phyloP scores from a whole-genome alignment of 2,329 filamentous ascomycete species.

The Cephalotrichum gorgonifer region DNA sequence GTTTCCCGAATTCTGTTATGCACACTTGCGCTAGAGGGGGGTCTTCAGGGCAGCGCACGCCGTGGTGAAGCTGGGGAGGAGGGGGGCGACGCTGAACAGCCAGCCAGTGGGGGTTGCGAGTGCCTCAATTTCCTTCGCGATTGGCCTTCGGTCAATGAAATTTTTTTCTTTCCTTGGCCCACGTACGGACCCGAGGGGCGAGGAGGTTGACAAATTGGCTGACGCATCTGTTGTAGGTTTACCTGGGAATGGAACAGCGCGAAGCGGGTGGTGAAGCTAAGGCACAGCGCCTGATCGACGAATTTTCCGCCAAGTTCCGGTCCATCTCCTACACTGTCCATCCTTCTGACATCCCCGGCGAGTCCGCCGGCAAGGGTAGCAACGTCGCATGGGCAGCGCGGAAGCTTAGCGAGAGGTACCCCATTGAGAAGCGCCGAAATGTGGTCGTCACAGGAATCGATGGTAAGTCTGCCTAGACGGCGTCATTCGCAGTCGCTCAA shows the following conservation, averaged over 20 bases:
- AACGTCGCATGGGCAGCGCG: slow-evolving; percentile 63
- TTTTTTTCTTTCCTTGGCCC: not conserved
- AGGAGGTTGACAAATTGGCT: not conserved
- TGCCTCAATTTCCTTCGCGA: too few relatives aligned
- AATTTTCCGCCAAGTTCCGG: slow-evolving; percentile 55
- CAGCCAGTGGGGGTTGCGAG: too few relatives aligned
- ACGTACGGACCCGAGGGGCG: not conserved
- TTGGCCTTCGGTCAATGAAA: too few relatives aligned
- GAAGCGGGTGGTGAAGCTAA: slow-evolving; percentile 52
- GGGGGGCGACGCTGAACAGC: too few relatives aligned
- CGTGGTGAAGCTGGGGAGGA: not conserved
- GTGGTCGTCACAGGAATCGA: slow-evolving; percentile 64
- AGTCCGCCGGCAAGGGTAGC: slow-evolving; percentile 65
- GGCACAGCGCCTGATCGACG: slow-evolving; percentile 49
- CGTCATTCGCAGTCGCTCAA: too few relatives aligned
- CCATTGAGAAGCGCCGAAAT: slow-evolving; percentile 40
- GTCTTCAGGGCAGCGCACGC: too few relatives aligned
- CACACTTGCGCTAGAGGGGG: too few relatives aligned
- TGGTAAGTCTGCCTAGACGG: slow-evolving; percentile 38
- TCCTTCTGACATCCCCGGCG: slow-evolving; percentile 53
- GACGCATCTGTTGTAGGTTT: slow-evolving; percentile 37
- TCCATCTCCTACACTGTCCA: slow-evolving; percentile 59
- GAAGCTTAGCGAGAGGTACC: slow-evolving; percentile 53
- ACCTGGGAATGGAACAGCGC: slow-evolving; percentile 62
- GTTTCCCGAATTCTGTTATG: not conserved